Evolutionary conservation across 208 protist genomes (phyloP), one percentile per base, ranked within the genome.

Genomic region (Leishmania turanica): DNA sequence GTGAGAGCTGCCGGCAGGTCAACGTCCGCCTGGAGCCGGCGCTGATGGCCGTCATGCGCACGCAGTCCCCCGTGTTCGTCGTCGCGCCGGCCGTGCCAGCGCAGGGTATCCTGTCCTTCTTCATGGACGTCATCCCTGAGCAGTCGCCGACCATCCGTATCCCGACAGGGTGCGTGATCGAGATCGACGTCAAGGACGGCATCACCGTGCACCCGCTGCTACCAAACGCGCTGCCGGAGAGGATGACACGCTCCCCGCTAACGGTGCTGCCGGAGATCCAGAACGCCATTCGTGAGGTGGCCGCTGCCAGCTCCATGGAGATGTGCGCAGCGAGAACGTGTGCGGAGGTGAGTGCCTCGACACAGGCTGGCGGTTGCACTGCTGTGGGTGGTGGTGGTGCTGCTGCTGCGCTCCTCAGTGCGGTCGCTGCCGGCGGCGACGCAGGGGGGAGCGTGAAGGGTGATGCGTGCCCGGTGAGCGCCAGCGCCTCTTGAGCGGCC

Each of bases 11-110:
- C 77, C 89, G 92, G 37, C 94, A 97, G 86, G 91, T 97, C 56
- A 96, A 94, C 78, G 90, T 92, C 65, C 91, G 94, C 7, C 84
- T 97, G n/a, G 94, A 97, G 82, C 90, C 91, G 21, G 94, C 88
- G 51, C 60, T 97, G 56, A 97, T 97, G 94, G 92, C 92, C 24
- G 90, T 96, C 37, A 96, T 96, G 94, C 89, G 94, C 8, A 89
- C 91, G 40, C 89, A 93, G 83, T 91, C 85, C 7, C 91, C 94
- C 1, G 91, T 96, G 19, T 89, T 97, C 80, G 91, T 97, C 17
- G 85, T 96, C 5, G 92, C 92, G 19, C 89, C 94, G 21, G 37
- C 86, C 0, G 84, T 95, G 31, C 90, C 94, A 1, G 92, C 94
- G 54, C 88, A 96, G 74, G 94, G 91, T 0, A 77, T 95, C 66